Base-by-base conservation (phyloP, 768 basidiomycete species). In the Lentinula sp. region DNA sequence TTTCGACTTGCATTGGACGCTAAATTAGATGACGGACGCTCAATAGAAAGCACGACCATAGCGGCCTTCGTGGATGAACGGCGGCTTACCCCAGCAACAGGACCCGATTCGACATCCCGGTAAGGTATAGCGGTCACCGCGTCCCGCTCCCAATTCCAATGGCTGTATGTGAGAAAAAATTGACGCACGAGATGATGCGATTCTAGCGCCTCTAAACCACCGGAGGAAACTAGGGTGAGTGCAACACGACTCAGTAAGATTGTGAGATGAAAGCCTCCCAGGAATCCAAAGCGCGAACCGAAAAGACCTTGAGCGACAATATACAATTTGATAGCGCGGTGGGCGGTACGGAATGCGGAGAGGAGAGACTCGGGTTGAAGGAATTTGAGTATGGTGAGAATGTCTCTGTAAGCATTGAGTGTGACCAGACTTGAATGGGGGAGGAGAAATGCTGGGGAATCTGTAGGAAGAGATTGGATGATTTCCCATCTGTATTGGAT, bases 191-290 rank as follows among this genome's bases (percentile, higher is more conserved):
- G 65, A 20, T 67, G 62, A 32, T 49, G 45, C 18, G 67, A 60
- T 10, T 60, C 45, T 3, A 53, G 54, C 3, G 28, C 23, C 12
- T 33, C 43, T 6, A 60, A 55, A 35, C 9, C 12, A 36, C 51
- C 1, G 16, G 8, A 3, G 4, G 49, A 28, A 50, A 28, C 49
- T 15, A 20, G 28, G 4, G 18, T 32, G 5, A 63, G 35, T 6
- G 61, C 45, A 16, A 67, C 43, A 15, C 63, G 63, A 18, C 60
- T 50, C 15, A 68, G 60, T 8, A 68, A 60, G 13, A 68, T 50
- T 10, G 67, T 62, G 10, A 68, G 35, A 58, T 68, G 67, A 41
- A 68, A 62, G n/a, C 67, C 67, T 7, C 67, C 67, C 4, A 68
- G 63, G 50, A 66, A 68, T 2, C 67, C 67, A 45, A 66, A 64